Evolutionary conservation across 371 early-diverging fungal genomes (phyloP).

Genomic region (Dinochytrium kinnereticum): DNA sequence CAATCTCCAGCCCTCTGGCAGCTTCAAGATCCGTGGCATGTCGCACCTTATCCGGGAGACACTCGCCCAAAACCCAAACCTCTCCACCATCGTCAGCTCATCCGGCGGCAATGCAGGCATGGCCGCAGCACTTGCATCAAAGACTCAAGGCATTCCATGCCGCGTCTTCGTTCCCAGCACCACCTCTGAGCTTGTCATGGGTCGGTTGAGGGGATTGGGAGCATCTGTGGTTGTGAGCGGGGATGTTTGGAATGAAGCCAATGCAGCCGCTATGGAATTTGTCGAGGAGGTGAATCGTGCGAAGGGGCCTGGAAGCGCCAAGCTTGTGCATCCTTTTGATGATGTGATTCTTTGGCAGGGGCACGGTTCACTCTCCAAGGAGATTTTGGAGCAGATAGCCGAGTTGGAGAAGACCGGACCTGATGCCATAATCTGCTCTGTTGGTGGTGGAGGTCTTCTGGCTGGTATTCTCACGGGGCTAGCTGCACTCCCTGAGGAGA

Average conservation of each 20-base stretch:
- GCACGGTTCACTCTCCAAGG: constrained; percentile 36
- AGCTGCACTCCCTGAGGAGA: neutral
- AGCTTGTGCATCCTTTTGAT: constrained; percentile 49
- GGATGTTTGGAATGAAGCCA: constrained; percentile 42
- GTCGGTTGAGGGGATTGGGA: constrained; percentile 22
- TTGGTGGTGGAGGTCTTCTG: constrained; percentile 49
- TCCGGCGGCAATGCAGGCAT: constrained; percentile 51
- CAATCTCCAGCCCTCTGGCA: constrained; percentile 38
- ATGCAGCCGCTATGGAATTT: constrained; percentile 29
- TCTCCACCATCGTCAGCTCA: constrained; percentile 32
- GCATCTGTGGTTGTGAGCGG: constrained; percentile 38
- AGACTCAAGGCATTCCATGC: neutral
- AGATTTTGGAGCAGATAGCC: constrained; percentile 30
- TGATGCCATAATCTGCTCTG: constrained; percentile 32
- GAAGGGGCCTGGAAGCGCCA: constrained; percentile 12
- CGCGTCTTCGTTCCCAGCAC: constrained; percentile 40
- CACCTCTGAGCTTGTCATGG: constrained; percentile 23
- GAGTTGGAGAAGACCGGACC: constrained; percentile 21
- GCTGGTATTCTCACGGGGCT: constrained; percentile 40
- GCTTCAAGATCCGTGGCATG: constrained; percentile 44
- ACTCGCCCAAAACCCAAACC: neutral
- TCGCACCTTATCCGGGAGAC: constrained; percentile 18
- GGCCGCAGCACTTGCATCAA: constrained; percentile 35
- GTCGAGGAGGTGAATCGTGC: constrained; percentile 11
- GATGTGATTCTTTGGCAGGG: constrained; percentile 38